Percentiles rank a stretch among this genome's conserved stretches.
Evolutionary conservation across 2,329 filamentous ascomycete species (phyloP).

Genomic region (Talaromyces albobiverticillius): DNA sequence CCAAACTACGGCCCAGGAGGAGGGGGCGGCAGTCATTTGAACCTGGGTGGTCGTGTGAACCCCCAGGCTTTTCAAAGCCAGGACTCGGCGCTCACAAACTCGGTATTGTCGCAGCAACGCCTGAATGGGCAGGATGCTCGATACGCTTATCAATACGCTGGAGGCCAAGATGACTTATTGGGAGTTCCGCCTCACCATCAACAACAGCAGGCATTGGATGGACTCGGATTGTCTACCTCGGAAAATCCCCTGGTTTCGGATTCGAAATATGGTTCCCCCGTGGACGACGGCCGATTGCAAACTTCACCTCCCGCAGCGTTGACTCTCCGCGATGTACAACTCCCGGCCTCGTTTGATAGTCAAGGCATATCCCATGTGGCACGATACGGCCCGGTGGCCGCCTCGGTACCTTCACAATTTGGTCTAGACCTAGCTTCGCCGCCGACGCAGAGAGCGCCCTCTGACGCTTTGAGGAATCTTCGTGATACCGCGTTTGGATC

Average conservation of each 20-base stretch:
- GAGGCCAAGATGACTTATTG: constrained; percentile 41
- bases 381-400: constrained; percentile 83
- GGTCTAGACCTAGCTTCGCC: constrained; percentile 66
- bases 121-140: constrained; percentile 50
- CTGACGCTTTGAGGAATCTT: constrained; percentile 59
- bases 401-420: constrained; percentile 89
- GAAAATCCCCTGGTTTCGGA: constrained; percentile 60
- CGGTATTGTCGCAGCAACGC: constrained; percentile 63
- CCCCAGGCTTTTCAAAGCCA: constrained; percentile 61
- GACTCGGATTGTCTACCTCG: constrained; percentile 24
- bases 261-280: constrained; percentile 77
- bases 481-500: constrained; percentile 66
- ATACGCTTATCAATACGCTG: constrained; percentile 39
- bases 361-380: constrained; percentile 92
- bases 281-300: constrained; percentile 72
- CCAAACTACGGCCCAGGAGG: constrained; percentile 53
- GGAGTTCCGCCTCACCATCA: constrained; percentile 31
- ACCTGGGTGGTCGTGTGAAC: constrained; percentile 66
- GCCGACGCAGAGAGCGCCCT: constrained; percentile 62
- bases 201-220: constrained; percentile 26
- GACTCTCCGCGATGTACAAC: constrained; percentile 88
- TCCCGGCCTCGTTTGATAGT: constrained; percentile 93
- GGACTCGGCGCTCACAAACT: constrained; percentile 71
- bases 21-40: constrained; percentile 59
- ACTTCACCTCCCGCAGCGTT: constrained; percentile 67